Conservation (phyloP, 345 rosid genomes). For the Populus tremula region DNA sequence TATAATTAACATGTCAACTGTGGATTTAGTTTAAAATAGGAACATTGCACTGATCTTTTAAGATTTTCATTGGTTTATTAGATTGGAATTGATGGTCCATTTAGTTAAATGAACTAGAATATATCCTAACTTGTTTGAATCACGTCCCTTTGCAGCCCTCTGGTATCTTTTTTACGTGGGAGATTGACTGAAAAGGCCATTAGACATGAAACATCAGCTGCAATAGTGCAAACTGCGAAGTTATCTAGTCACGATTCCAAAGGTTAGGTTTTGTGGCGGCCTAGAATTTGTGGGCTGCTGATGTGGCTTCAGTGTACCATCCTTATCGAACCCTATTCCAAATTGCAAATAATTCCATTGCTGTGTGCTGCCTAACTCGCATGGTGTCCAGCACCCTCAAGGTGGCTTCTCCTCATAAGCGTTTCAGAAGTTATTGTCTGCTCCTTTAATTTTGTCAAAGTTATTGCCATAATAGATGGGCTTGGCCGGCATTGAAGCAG, state of each 20-base stretch:
- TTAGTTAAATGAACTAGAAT: not conserved
- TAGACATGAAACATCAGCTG: too few relatives aligned
- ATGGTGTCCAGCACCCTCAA: not conserved
- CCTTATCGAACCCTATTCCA: not conserved
- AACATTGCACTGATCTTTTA: not conserved
- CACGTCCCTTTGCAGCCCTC: not conserved
- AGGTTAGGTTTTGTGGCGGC: not conserved
- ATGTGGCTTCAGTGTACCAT: not conserved
- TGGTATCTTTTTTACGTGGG: too few relatives aligned
- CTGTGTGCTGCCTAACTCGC: constrained; percentile 10
- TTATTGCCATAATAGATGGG: too few relatives aligned
- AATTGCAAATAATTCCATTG: not conserved
- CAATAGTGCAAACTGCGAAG: too few relatives aligned
- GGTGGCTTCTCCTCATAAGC: not conserved
- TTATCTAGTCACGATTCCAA: too few relatives aligned
- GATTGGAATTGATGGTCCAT: not conserved
- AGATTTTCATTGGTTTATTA: not conserved
- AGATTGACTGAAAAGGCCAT: too few relatives aligned
- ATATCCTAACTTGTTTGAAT: not conserved
- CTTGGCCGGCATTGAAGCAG: not conserved
- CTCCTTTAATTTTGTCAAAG: not conserved
- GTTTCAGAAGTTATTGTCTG: too few relatives aligned
- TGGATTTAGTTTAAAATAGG: too few relatives aligned
- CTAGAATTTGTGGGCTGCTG: not conserved
- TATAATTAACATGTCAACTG: too few relatives aligned